Percentiles rank a stretch among this genome's conserved stretches.
Conservation (phyloP, 176 grass and related monocot species). For the Juncus effusus region DNA sequence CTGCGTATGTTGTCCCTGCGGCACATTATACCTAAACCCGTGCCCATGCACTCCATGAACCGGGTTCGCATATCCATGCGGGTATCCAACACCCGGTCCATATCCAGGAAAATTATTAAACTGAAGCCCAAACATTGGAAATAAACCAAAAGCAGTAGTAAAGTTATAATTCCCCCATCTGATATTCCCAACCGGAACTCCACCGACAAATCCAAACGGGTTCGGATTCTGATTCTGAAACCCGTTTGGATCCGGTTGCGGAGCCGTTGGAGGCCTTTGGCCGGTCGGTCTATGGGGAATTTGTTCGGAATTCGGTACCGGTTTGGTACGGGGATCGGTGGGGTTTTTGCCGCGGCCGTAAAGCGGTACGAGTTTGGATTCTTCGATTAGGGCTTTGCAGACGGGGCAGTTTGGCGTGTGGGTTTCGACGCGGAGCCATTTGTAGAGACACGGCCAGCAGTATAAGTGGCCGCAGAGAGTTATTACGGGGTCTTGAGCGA, state of each 20-base stretch:
- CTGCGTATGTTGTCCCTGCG: constrained; percentile 68
- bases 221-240: neutral
- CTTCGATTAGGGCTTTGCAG: constrained; percentile 87
- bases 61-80: constrained; percentile 58
- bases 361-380: constrained; percentile 88
- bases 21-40: constrained; percentile 34
- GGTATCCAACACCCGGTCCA: constrained; percentile 57
- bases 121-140: constrained; percentile 90
- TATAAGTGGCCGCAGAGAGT: constrained; percentile 92
- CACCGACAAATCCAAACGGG: constrained; percentile 52
- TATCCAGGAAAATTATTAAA: constrained; percentile 73
- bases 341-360: constrained; percentile 90
- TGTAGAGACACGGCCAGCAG: constrained; percentile 94
- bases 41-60: constrained; percentile 68
- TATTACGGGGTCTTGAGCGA: constrained; percentile 91
- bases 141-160: constrained; percentile 64
- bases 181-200: constrained; percentile 37
- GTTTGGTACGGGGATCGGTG: constrained; percentile 70
- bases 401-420: constrained; percentile 84
- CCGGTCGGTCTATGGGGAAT: constrained; percentile 80
- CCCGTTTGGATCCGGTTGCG: constrained; percentile 34
- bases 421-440: constrained; percentile 68
- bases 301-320: constrained; percentile 34
- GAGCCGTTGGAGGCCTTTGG: constrained; percentile 74
- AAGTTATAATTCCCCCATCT: constrained; percentile 81